Conservation (phyloP, 23 red algal genomes). For the Gracilariopsis chorda region DNA sequence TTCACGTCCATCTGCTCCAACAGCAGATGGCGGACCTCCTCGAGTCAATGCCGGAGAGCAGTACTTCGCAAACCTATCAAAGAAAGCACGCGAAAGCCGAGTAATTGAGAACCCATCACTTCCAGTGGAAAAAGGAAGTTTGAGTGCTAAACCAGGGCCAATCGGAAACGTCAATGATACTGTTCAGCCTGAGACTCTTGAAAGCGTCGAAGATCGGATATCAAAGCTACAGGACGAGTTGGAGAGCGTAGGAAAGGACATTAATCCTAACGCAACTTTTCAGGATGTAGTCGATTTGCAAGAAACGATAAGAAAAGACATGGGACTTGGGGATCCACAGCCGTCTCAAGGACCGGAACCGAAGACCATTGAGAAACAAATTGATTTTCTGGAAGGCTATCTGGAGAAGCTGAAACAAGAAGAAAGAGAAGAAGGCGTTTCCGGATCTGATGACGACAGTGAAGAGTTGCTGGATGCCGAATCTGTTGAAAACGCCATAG, state of each 20-base stretch:
- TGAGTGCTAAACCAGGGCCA: background rate
- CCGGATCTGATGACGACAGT: background rate
- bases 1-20: background rate
- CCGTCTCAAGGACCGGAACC: background rate
- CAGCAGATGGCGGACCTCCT: background rate
- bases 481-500: background rate
- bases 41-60: slow-evolving; percentile 7
- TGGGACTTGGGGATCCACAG: background rate
- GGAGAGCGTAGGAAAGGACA: background rate
- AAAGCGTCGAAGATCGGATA: background rate
- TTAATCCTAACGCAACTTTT: background rate
- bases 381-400: slow-evolving; percentile 32
- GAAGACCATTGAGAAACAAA: slow-evolving; percentile 38
- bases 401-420: slow-evolving; percentile 43
- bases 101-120: background rate
- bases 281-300: background rate
- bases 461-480: background rate
- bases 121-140: background rate
- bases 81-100: background rate
- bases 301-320: background rate
- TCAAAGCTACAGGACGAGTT: background rate
- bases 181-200: background rate
- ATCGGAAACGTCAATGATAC: background rate
- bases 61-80: slow-evolving; percentile 9
- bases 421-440: background rate